Percentiles rank a stretch among this genome's conserved stretches.
These are phyloP conservation scores for Bipolaris sorokiniana DNA, from an alignment of 2,329 filamentous ascomycete genomes.

Conservation along the genomic window DNA sequence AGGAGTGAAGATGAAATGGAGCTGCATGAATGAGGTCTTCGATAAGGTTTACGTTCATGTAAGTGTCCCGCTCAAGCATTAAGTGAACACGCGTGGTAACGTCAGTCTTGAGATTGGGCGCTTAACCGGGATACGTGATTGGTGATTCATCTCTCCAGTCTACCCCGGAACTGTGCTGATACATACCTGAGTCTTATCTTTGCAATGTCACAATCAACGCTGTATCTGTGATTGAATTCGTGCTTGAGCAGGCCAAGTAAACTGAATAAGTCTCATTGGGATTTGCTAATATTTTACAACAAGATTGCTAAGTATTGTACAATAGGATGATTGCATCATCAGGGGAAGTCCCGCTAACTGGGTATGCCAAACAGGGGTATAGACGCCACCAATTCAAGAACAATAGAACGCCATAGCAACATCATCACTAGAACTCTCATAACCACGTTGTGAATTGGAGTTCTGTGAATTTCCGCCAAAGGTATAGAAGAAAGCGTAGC, in stretches of 20 bases:
- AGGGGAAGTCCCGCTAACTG: background rate
- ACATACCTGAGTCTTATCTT: background rate
- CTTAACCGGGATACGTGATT: conserved; percentile 6
- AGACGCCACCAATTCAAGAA: background rate
- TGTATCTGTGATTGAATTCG: background rate
- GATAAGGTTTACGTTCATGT: background rate
- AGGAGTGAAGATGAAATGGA: background rate
- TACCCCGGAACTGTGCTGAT: background rate
- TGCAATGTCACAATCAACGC: background rate
- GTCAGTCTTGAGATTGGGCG: conserved; percentile 7
- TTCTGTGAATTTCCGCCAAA: background rate
- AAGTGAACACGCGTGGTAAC: background rate
- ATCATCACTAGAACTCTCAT: background rate
- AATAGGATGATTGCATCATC: background rate
- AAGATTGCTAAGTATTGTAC: too few species aligned
- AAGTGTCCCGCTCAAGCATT: background rate
- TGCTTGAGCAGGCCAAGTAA: background rate
- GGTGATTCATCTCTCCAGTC: background rate
- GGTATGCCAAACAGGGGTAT: background rate
- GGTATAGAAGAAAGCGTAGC: conserved; percentile 14
- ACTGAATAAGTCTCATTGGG: too few species aligned
- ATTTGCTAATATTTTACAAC: too few species aligned
- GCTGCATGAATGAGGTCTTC: background rate
- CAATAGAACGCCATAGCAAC: background rate
- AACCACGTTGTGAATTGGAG: background rate